Evolutionary conservation across 768 basidiomycete species (phyloP), one percentile per base, ranked within the genome.

Genomic region (Mycena indigotica): DNA sequence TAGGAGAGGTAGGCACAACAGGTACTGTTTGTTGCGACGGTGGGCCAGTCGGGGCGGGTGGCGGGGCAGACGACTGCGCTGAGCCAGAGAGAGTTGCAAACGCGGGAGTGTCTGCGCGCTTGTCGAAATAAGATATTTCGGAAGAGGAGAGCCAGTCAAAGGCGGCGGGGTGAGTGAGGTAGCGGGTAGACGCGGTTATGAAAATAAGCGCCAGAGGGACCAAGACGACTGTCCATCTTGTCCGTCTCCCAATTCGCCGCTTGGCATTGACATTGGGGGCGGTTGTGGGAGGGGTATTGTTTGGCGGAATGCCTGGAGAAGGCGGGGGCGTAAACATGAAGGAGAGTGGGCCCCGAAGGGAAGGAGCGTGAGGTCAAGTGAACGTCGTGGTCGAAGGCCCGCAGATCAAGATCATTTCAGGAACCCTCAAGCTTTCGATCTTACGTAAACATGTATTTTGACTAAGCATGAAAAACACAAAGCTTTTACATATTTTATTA

Each of bases 161-260:
- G 28, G 74, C 70, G 40, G 70, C 73, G 28, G 80, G 81, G 63
- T 81, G 84, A 10, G 78, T 68, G 56, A 79, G 40, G 68, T 77
- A 85, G n/a, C 75, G 81, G 16, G 81, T 80, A 13, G 77, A 81
- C 2, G 74, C 66, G 12, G 84, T 82, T 58, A 89, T 76, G 40
- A 85, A 53, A 35, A 87, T 35, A 17, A 91, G 77, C 5, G 75
- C 62, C 10, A 86, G 61, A 2, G 88, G 88, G 2, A 87, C 75
- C 29, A 85, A 59, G 40, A 89, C 53, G 53, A 85, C 77, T 1
- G 82, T 75, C 80, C 79, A 83, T 67, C 73, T 71, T 53, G 76
- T 74, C 51, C 76, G 71, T 23, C 82, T 76, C 40, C 75, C 32
- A 17, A 35, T 35, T 17, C 32, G 13, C 41, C 41, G 41, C 41